Conservation (phyloP, 441 rosid genomes). For the Isatis lusitanica region DNA sequence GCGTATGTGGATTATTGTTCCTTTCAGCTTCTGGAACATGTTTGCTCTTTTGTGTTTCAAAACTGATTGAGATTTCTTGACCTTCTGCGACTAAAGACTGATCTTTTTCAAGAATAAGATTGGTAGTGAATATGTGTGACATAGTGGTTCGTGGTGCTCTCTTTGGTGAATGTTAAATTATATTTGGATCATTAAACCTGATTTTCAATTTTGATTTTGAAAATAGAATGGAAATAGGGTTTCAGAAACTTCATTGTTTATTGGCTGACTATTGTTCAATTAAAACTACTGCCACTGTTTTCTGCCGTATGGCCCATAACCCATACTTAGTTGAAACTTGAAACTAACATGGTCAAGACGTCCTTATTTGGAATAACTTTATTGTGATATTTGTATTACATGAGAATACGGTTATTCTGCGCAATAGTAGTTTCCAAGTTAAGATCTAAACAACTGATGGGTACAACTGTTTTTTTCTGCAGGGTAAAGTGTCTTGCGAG, state of each 20-base stretch:
- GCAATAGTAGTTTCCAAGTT: neutral
- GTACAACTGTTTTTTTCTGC: slow-evolving; percentile 1
- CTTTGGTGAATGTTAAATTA: neutral
- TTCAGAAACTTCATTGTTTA: neutral
- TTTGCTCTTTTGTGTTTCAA: neutral
- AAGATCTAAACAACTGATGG: neutral
- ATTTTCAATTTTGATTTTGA: neutral
- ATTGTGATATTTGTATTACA: neutral
- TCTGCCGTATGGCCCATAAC: neutral
- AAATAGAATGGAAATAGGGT: neutral
- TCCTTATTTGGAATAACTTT: neutral
- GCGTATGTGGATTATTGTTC: neutral
- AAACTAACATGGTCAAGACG: neutral
- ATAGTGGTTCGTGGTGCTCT: neutral
- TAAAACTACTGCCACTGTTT: neutral
- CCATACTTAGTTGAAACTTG: neutral
- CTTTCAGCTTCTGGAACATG: slow-evolving; percentile 1
- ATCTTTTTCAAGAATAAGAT: neutral
- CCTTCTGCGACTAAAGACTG: neutral
- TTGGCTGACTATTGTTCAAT: neutral
- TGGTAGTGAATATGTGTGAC: neutral
- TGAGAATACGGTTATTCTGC: neutral
- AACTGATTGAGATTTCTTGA: neutral
- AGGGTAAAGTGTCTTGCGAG: slow-evolving; percentile 73
- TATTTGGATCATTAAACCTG: neutral